A percentile compares a stretch with the other conserved stretches of the same genome.
Evolutionary conservation across 2,329 filamentous ascomycete species (phyloP).

Genomic region (Lasiodiplodia gonubiensis): DNA sequence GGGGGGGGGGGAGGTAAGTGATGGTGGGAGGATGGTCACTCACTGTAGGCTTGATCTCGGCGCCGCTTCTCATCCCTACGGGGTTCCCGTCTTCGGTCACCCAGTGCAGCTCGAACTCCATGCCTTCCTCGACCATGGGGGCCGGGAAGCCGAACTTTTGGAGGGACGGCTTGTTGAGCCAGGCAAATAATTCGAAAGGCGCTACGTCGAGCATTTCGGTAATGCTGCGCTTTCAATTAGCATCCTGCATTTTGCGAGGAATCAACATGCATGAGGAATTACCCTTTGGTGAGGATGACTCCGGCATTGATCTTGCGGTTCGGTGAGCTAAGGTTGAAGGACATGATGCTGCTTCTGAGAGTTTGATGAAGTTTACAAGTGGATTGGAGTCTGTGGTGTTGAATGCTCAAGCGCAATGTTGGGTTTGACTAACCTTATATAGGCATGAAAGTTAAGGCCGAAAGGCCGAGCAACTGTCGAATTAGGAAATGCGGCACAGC

Average conservation of each 20-base stretch:
- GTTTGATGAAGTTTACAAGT: background rate
- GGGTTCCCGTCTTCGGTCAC: constrained; percentile 36
- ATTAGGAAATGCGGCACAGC: background rate
- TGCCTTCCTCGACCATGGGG: constrained; percentile 31
- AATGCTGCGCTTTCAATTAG: constrained; percentile 22
- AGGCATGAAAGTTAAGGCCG: background rate
- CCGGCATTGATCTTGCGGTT: constrained; percentile 33
- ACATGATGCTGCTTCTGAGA: background rate
- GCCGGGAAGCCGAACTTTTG: constrained; percentile 30
- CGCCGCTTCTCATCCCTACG: constrained; percentile 31
- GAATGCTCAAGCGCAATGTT: background rate
- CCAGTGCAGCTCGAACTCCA: constrained; percentile 43
- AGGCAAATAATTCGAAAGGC: constrained; percentile 38
- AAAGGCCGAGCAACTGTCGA: background rate
- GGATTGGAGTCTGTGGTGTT: background rate
- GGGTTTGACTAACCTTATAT: background rate
- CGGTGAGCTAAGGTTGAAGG: constrained; percentile 30
- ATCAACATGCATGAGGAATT: background rate
- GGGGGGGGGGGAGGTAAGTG: too few relatives aligned
- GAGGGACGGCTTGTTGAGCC: constrained; percentile 34
- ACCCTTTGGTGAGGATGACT: constrained; percentile 34
- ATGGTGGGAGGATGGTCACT: background rate
- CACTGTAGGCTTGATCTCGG: constrained; percentile 33
- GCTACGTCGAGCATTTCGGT: constrained; percentile 42
- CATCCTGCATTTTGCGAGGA: background rate